A percentile compares a stretch with the other conserved stretches of the same genome.
Evolutionary conservation across 345 rosid species (phyloP).

Genomic region (Acer yangbiense): DNA sequence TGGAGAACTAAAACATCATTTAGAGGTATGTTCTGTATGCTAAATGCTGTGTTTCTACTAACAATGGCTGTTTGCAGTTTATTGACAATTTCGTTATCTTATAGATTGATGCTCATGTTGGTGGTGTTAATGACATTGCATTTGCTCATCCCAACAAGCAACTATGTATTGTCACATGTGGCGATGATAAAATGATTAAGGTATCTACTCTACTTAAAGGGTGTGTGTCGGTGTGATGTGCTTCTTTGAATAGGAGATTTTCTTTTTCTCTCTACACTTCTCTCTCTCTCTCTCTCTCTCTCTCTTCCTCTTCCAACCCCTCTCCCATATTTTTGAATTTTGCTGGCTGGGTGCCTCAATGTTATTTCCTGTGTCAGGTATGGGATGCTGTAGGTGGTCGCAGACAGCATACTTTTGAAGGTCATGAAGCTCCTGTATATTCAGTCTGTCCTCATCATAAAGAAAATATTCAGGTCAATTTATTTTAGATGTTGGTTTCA

Average conservation of each 20-base stretch:
- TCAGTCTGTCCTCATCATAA: constrained; percentile 58
- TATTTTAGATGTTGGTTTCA: constrained; percentile 5
- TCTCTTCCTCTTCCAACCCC: no score
- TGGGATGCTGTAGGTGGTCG: constrained; percentile 52
- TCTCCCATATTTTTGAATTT: not conserved
- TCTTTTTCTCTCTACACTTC: not conserved
- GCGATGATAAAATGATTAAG: constrained; percentile 70
- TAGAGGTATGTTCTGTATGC: constrained; percentile 45
- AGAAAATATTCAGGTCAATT: constrained; percentile 47
- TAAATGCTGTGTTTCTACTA: not conserved
- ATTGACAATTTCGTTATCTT: constrained; percentile 16
- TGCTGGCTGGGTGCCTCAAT: not conserved
- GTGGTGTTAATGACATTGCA: constrained; percentile 63
- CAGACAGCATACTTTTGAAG: constrained; percentile 45
- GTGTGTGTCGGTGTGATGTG: not conserved
- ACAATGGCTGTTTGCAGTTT: constrained; percentile 2
- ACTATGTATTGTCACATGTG: constrained; percentile 58
- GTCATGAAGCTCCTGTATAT: constrained; percentile 62
- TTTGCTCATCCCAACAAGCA: constrained; percentile 62
- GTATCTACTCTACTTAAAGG: constrained; percentile 26
- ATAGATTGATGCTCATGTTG: constrained; percentile 73
- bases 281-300: not conserved
- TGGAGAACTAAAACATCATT: constrained; percentile 47
- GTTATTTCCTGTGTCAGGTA: constrained; percentile 31
- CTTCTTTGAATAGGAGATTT: not conserved